These are phyloP conservation scores for Ascochyta koolunga DNA, from an alignment of 2,329 filamentous ascomycete genomes.

Conservation along the genomic window DNA sequence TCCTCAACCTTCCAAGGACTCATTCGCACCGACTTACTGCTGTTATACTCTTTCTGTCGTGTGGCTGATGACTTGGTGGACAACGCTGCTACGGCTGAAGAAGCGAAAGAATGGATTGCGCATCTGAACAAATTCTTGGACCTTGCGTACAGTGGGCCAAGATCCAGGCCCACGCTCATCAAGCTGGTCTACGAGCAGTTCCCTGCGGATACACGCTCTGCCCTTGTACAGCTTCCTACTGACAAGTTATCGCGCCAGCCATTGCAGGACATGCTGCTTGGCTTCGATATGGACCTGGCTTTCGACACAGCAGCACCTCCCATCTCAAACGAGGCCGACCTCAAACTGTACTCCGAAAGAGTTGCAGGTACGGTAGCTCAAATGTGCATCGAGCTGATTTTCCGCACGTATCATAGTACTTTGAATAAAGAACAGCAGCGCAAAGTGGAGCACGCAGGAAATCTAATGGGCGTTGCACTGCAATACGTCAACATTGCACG, in stretches of 20 bases:
- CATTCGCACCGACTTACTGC: slow-evolving; percentile 69
- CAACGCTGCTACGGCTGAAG: slow-evolving; percentile 59
- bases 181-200: slow-evolving; percentile 58
- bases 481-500: slow-evolving; percentile 80
- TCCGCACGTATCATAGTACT: slow-evolving; percentile 59
- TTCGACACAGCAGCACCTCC: slow-evolving; percentile 58
- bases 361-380: slow-evolving; percentile 77
- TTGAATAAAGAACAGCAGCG: slow-evolving; percentile 41
- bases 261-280: slow-evolving; percentile 68
- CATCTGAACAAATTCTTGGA: slow-evolving; percentile 65
- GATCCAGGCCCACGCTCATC: slow-evolving; percentile 11
- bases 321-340: slow-evolving; percentile 63
- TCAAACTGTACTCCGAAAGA: slow-evolving; percentile 68
- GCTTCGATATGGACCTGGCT: slow-evolving; percentile 70
- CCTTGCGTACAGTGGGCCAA: slow-evolving; percentile 53
- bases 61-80: slow-evolving; percentile 77
- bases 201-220: slow-evolving; percentile 58
- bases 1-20: slow-evolving; percentile 72
- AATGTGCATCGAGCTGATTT: slow-evolving; percentile 70
- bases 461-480: slow-evolving; percentile 73
- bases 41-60: slow-evolving; percentile 76
- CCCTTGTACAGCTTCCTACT: slow-evolving; percentile 65
- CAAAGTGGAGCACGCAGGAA: slow-evolving; percentile 62
- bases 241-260: slow-evolving; percentile 63
- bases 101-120: slow-evolving; percentile 64